These are phyloP conservation scores for Prunus yedoensis DNA, from an alignment of 331 rosid species.

Conservation along the genomic window DNA sequence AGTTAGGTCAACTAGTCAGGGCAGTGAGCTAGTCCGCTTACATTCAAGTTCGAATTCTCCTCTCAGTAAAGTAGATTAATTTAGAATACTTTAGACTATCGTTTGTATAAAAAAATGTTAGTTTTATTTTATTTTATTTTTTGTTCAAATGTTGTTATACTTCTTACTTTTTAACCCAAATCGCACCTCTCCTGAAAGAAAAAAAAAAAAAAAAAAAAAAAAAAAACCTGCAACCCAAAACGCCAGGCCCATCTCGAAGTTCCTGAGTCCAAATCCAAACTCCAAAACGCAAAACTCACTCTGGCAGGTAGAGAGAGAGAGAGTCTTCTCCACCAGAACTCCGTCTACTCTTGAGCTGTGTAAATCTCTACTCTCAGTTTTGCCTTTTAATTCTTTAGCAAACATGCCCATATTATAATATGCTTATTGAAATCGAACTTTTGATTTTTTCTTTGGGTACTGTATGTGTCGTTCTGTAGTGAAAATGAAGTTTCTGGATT, in stretches of 20 bases:
- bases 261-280: constrained; percentile 4
- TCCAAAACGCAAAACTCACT: neutral
- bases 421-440: neutral
- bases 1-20: too few species aligned
- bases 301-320: neutral
- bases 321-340: neutral
- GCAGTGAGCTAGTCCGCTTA: too few species aligned
- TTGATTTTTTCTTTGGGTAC: neutral
- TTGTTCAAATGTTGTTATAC: too few species aligned
- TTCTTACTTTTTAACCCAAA: too few species aligned
- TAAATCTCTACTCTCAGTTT: neutral
- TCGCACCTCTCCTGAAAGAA: too few species aligned
- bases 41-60: too few species aligned
- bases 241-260: neutral
- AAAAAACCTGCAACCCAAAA: neutral
- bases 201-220: too few species aligned
- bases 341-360: neutral
- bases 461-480: constrained; percentile 17
- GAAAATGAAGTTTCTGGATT: constrained; percentile 71
- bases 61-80: too few species aligned
- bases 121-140: too few species aligned
- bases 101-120: too few species aligned
- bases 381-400: neutral
- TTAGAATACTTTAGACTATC: too few species aligned
- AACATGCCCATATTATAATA: neutral